Base-by-base conservation (phyloP, 169 alveolate species). In the Neospora caninum region DNA sequence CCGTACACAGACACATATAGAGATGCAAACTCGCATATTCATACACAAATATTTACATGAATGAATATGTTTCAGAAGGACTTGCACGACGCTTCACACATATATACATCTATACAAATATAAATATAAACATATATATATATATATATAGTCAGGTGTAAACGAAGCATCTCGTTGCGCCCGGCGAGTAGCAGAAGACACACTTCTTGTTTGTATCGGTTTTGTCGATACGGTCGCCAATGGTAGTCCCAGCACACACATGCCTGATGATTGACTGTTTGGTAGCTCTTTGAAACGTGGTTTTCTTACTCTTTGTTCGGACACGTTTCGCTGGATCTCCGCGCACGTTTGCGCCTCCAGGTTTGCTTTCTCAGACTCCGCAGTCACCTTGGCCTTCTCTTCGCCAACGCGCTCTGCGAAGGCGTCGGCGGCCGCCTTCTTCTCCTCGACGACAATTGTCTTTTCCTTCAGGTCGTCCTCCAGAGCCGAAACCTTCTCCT, bases 351-450 rank as follows among this genome's bases (percentile, higher is more conserved):
- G 97, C 67, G 98, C 99, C 97, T 99, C 99, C 42, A 97, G 97
- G 58, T 96, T 97, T 0, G 99, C 99, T 93, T 97, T 98, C 91
- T 96, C 97, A 34, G 98, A 96, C 96, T 98, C 99, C 25, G 97
- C 98, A 89, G 98, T 98, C 67, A 98, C 99, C 91, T 97, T 97
- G 92, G 98, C 98, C 58, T 98, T 98, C 95, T 98, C 99, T 87
- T 96, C 97, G 29, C 99, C 99, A 27, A 98, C 99, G 82, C 97
- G 98, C 95, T 97, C 98, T 83, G 99, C 99, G 70, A 98, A 97
- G 16, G 97, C 98, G 96, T 99, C 99, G 9, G 99, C 99, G 43
- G 98, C 99, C 83, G 97, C 98, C 93, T 98, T 98, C 94, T 97
- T 98, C 94, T 98, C 98, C 91, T 97, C 99, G 88, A 98, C 99